Percentiles rank a stretch among this genome's conserved stretches.
phyloP scores from a whole-genome alignment of 495 filamentous ascomycete species.

The Schizothecium vesticola region DNA sequence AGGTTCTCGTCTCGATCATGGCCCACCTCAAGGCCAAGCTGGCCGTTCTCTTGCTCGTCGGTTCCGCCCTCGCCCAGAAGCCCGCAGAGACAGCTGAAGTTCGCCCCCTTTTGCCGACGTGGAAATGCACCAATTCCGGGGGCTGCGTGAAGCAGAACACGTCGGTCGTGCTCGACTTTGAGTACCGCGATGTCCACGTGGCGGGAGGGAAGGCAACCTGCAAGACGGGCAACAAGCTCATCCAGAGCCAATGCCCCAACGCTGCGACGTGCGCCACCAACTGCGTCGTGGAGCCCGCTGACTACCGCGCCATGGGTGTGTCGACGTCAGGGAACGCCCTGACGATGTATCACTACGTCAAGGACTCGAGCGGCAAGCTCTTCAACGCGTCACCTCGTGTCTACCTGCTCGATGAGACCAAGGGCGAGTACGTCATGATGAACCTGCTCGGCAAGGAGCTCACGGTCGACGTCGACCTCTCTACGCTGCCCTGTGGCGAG shows the following conservation, averaged over 20 bases:
- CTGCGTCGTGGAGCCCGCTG: conserved; percentile 46
- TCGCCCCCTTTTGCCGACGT: conserved; percentile 52
- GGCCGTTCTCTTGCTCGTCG: conserved; percentile 1
- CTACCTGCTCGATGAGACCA: conserved; percentile 50
- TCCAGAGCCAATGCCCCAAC: conserved; percentile 46
- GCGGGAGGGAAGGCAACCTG: conserved; percentile 9
- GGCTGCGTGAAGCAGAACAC: conserved; percentile 49
- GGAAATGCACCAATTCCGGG: conserved; percentile 46
- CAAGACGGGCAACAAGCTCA: conserved; percentile 49
- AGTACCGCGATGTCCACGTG: conserved; percentile 17
- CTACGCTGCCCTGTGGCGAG: conserved; percentile 62
- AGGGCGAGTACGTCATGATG: conserved; percentile 53
- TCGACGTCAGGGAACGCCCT: conserved; percentile 41
- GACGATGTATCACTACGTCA: conserved; percentile 53
- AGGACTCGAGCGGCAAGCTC: conserved; percentile 22
- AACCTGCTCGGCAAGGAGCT: conserved; percentile 59
- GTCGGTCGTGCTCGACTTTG: conserved; percentile 54
- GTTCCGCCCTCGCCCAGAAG: conserved; percentile 1
- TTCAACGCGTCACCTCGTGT: conserved; percentile 57
- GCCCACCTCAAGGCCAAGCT: neutral
- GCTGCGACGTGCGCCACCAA: conserved; percentile 41
- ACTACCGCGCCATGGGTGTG: conserved; percentile 42
- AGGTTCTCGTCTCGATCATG: neutral
- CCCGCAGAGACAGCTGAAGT: conserved; percentile 12
- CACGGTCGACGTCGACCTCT: conserved; percentile 63